Percentiles rank a stretch among this genome's conserved stretches.
Conservation (phyloP, 495 filamentous ascomycete species). For the Penicillium arizonense region DNA sequence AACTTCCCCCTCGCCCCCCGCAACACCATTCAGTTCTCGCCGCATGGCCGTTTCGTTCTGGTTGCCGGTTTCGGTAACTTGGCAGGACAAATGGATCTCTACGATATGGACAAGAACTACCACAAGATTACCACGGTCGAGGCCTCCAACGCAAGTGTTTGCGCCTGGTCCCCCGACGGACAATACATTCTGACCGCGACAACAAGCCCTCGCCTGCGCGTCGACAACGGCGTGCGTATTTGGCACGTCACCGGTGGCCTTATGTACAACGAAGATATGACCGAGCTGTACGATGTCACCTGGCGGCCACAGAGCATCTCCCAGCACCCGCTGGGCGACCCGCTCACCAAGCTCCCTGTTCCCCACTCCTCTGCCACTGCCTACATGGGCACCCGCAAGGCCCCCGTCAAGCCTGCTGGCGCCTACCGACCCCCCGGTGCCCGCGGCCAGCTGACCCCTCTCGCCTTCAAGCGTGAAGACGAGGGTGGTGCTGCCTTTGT, state of each 20-base stretch:
- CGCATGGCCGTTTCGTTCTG: constrained; percentile 86
- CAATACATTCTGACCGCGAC: constrained; percentile 94
- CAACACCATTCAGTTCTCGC: constrained; percentile 95
- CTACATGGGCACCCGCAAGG: constrained; percentile 82
- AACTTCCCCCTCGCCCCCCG: constrained; percentile 81
- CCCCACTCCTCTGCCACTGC: constrained; percentile 82
- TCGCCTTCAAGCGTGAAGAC: constrained; percentile 97
- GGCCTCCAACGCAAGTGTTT: constrained; percentile 91
- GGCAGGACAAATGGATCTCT: constrained; percentile 95
- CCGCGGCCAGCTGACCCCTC: constrained; percentile 79
- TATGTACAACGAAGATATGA: constrained; percentile 93
- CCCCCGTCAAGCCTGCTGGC: constrained; percentile 89
- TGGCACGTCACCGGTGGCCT: constrained; percentile 90
- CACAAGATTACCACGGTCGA: constrained; percentile 90
- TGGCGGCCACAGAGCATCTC: constrained; percentile 76
- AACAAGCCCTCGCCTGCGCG: constrained; percentile 87
- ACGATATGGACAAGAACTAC: constrained; percentile 90
- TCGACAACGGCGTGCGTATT: constrained; percentile 93
- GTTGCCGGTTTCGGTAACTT: constrained; percentile 97
- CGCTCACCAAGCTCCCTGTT: constrained; percentile 70
- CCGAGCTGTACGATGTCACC: constrained; percentile 86
- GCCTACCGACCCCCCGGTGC: constrained; percentile 97
- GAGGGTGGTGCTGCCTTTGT: constrained; percentile 90
- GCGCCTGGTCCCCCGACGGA: constrained; percentile 94
- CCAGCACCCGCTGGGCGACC: constrained; percentile 64